These are phyloP conservation scores for Apiotrichum veenhuisii DNA, from an alignment of 1,284 basidiomycete genomes.

Conservation along the genomic window DNA sequence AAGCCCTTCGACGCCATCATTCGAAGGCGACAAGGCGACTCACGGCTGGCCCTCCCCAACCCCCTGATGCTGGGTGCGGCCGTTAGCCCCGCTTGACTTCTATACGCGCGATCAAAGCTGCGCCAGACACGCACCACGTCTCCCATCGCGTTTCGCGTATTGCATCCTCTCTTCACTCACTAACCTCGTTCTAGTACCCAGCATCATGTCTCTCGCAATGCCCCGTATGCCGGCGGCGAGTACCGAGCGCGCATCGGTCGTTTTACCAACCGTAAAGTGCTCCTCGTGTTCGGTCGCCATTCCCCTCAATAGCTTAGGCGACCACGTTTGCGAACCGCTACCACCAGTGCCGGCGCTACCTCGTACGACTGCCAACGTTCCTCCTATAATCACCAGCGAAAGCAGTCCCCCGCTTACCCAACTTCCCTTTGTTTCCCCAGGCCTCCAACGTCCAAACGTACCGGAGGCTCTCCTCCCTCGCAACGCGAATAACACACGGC, in stretches of 20 bases:
- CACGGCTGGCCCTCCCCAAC: too few relatives aligned
- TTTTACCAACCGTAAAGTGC: slow-evolving; percentile 76
- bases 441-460: slow-evolving; percentile 1
- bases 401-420: slow-evolving; percentile 3
- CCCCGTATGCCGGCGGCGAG: slow-evolving; percentile 11
- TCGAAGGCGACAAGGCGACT: too few relatives aligned
- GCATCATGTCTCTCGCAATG: slow-evolving; percentile 17
- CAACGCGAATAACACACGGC: background rate
- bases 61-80: too few relatives aligned
- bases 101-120: background rate
- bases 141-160: background rate
- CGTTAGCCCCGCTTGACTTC: too few relatives aligned
- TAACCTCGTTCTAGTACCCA: background rate
- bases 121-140: background rate
- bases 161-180: background rate
- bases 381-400: slow-evolving; percentile 7
- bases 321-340: slow-evolving; percentile 61
- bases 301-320: slow-evolving; percentile 64
- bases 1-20: too few relatives aligned
- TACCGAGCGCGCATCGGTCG: slow-evolving; percentile 61
- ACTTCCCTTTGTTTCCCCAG: background rate
- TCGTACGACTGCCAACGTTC: slow-evolving; percentile 28
- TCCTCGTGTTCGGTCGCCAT: slow-evolving; percentile 68
- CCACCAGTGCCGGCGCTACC: slow-evolving; percentile 29
- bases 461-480: background rate